Percentiles rank a stretch among this genome's conserved stretches.
Conservation (phyloP, 192 early-diverging fungal species). For the Coemansia sp. region DNA sequence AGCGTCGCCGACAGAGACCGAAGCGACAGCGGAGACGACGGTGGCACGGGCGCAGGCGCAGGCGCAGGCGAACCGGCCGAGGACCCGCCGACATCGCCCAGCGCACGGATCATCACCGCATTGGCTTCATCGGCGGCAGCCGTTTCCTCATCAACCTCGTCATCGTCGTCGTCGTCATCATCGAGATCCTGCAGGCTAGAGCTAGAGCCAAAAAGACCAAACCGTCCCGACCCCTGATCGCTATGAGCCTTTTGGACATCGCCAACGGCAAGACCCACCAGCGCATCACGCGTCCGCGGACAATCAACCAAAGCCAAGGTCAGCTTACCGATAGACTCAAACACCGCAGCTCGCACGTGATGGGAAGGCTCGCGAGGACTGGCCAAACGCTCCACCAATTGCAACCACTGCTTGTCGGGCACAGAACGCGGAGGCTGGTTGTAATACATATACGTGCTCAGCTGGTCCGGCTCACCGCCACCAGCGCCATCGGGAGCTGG, state of each 20-base stretch:
- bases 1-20: neutral
- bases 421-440: slow-evolving; percentile 40
- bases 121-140: slow-evolving; percentile 6
- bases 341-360: slow-evolving; percentile 53
- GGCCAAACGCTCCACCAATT: slow-evolving; percentile 43
- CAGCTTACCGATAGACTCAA: slow-evolving; percentile 47
- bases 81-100: neutral
- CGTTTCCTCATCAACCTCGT: slow-evolving; percentile 9
- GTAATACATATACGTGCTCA: slow-evolving; percentile 16
- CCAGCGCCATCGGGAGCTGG: neutral
- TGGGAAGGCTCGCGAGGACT: slow-evolving; percentile 53
- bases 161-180: slow-evolving; percentile 18
- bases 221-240: slow-evolving; percentile 10
- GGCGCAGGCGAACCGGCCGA: neutral
- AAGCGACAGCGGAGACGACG: neutral
- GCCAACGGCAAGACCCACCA: slow-evolving; percentile 28
- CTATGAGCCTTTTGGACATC: slow-evolving; percentile 37
- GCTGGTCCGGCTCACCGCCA: slow-evolving; percentile 4
- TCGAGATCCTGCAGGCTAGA: slow-evolving; percentile 19
- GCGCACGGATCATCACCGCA: slow-evolving; percentile 5
- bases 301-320: slow-evolving; percentile 50
- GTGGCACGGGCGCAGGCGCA: neutral
- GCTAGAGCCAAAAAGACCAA: slow-evolving; percentile 35
- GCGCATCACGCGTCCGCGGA: slow-evolving; percentile 39
- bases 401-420: slow-evolving; percentile 49